Conservation (phyloP, 306 rosid species). For the Echinosophora koreensis region DNA sequence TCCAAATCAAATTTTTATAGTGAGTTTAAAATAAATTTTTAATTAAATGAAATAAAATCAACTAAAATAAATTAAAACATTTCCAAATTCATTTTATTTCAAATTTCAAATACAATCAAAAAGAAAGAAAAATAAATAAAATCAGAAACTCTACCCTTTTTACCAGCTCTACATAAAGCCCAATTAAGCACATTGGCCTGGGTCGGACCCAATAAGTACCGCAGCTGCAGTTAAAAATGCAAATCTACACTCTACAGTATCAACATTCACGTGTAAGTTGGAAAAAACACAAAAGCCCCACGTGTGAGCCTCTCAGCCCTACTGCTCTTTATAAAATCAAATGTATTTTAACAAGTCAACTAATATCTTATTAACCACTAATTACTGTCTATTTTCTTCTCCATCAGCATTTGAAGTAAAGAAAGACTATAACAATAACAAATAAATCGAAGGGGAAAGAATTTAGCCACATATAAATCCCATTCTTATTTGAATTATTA, state of each 20-base stretch:
- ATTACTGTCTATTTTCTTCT: too few species aligned
- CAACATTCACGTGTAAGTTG: too few species aligned
- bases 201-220: slow-evolving; percentile 7
- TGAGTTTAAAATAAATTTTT: too few species aligned
- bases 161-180: not conserved
- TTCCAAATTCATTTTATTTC: too few species aligned
- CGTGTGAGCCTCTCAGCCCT: too few species aligned
- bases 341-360: slow-evolving; percentile 24
- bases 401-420: not conserved
- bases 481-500: not conserved
- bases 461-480: not conserved
- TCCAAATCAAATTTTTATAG: too few species aligned
- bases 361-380: slow-evolving; percentile 31
- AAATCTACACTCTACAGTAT: not conserved
- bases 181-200: not conserved
- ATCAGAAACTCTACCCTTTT: not conserved
- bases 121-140: not conserved
- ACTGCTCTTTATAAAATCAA: too few species aligned
- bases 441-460: not conserved
- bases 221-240: not conserved
- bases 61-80: too few species aligned
- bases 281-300: too few species aligned
- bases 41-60: too few species aligned
- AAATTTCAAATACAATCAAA: too few species aligned
- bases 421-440: not conserved